Conservation (phyloP, 108 stramenopile species). For the Cyclotella sp. region DNA sequence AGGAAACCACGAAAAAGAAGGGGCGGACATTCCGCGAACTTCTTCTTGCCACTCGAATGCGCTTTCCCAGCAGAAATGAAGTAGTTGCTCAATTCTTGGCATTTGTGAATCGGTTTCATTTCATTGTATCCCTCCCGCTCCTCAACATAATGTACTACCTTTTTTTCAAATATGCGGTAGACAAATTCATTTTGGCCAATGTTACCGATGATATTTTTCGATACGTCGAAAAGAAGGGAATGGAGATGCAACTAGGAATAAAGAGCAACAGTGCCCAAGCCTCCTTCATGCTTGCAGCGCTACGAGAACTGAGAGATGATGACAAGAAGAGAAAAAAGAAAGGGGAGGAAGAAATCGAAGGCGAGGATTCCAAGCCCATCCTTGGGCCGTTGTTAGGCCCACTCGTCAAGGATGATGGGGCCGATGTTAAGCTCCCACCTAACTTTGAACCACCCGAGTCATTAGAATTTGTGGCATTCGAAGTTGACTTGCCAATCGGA, state of each 20-base stretch:
- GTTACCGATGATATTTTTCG: conserved; percentile 74
- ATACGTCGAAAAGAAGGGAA: conserved; percentile 82
- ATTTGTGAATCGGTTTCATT: conserved; percentile 62
- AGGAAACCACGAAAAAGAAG: conserved; percentile 19
- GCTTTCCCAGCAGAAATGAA: conserved; percentile 64
- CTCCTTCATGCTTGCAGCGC: conserved; percentile 79
- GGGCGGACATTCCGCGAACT: conserved; percentile 1
- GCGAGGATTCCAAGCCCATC: conserved; percentile 37
- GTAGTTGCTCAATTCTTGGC: conserved; percentile 58
- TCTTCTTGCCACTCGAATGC: conserved; percentile 7
- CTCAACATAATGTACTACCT: conserved; percentile 61
- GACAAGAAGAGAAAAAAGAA: conserved; percentile 55
- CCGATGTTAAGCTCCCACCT: conserved; percentile 53
- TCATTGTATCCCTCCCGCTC: conserved; percentile 67
- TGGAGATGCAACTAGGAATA: conserved; percentile 85
- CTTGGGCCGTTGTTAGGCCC: conserved; percentile 75
- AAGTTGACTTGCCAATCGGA: conserved; percentile 79
- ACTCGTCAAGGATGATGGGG: conserved; percentile 67
- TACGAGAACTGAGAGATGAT: conserved; percentile 74
- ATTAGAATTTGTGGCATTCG: conserved; percentile 74
- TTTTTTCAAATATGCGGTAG: conserved; percentile 52
- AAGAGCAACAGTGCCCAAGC: conserved; percentile 60
- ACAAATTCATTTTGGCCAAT: conserved; percentile 67
- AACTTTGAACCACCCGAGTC: conserved; percentile 64
- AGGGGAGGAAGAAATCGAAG: conserved; percentile 45